These are phyloP conservation scores for Chalciporus piperatoides DNA, from an alignment of 1,284 basidiomycete genomes.

Conservation along the genomic window DNA sequence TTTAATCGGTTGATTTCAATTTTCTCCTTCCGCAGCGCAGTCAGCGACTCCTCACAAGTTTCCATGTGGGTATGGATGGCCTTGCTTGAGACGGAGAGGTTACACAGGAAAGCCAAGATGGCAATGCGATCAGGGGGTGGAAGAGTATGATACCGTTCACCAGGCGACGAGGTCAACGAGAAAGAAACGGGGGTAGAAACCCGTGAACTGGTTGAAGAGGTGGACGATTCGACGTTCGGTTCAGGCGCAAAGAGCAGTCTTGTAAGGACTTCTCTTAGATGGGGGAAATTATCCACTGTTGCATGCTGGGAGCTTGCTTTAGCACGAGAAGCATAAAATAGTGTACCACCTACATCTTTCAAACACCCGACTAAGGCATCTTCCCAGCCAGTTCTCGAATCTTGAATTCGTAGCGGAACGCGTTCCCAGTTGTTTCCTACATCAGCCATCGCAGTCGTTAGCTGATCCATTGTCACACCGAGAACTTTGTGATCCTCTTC, in stretches of 20 bases:
- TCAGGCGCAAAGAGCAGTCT: conserved; percentile 71
- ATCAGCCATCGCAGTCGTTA: conserved; percentile 63
- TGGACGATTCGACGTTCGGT: conserved; percentile 35
- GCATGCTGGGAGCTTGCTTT: conserved; percentile 57
- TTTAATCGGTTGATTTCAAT: conserved; percentile 89
- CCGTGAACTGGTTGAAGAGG: conserved; percentile 46
- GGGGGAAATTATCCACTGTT: conserved; percentile 69
- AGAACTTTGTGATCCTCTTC: conserved; percentile 41
- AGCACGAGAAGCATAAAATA: conserved; percentile 10
- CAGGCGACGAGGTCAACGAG: conserved; percentile 48
- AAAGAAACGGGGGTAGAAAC: conserved; percentile 37
- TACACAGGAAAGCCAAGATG: conserved; percentile 85
- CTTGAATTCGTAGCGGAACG: conserved; percentile 60
- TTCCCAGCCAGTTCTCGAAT: conserved; percentile 79
- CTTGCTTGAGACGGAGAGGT: conserved; percentile 88
- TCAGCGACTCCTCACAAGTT: conserved; percentile 82
- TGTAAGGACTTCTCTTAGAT: conserved; percentile 70
- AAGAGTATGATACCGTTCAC: conserved; percentile 71
- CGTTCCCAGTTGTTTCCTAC: conserved; percentile 80
- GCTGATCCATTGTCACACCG: conserved; percentile 56
- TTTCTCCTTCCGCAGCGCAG: conserved; percentile 91
- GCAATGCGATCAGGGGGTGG: conserved; percentile 78
- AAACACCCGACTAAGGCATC: conserved; percentile 82
- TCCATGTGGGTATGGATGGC: conserved; percentile 88
- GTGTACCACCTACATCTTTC: conserved; percentile 69